Evolutionary conservation across 2,329 filamentous ascomycete species (phyloP), one percentile per base, ranked within the genome.

Genomic region (Sporothrix inflata): DNA sequence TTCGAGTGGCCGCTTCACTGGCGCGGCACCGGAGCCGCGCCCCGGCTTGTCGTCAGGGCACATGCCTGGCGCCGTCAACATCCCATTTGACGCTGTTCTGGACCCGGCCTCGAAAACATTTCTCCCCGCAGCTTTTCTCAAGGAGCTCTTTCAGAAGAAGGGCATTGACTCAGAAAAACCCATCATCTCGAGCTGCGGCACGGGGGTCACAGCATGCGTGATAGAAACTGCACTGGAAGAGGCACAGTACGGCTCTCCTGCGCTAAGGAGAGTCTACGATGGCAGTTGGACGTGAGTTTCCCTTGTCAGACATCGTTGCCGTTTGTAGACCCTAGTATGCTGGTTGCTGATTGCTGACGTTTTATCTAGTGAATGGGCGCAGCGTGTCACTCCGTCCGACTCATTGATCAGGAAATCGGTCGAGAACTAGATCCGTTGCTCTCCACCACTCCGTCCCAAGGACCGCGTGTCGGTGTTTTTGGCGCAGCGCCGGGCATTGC

Each of bases 281-380:
- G 96, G 96, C 65, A 97, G 94, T 81, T 99, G 96, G 96, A 98
- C 96, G 88, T 97, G 85, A 90, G 92, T 91, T 3, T 51, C 19
- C 19, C 47, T n/a, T n/a, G 47, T n/a, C n/a, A n/a, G 47, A 7
- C 8, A 5, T 1, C 47, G 7, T 9, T 49, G 47, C 19, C 7
- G 47, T 8, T 21, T 49, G 19, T 16, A n/a, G n/a, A 6, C 7
- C 3, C n/a, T 49, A 7, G 47, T 16, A 16, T n/a, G 19, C 19
- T 8, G 19, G 7, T n/a, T 49, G 4, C 19, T 21, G 8, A 60
- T 38, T 21, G 16, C 55, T 60, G 12, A 42, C 60, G 24, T 2
- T 4, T 8, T 61, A 8, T 60, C 1, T 27, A 76, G 75, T 1
- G 75, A 76, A 71, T 76, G 75, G 75, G 74, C 75, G n/a, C 75